phyloP scores from a whole-genome alignment of 2,329 filamentous ascomycete genomes.

The Apiospora hydei region DNA sequence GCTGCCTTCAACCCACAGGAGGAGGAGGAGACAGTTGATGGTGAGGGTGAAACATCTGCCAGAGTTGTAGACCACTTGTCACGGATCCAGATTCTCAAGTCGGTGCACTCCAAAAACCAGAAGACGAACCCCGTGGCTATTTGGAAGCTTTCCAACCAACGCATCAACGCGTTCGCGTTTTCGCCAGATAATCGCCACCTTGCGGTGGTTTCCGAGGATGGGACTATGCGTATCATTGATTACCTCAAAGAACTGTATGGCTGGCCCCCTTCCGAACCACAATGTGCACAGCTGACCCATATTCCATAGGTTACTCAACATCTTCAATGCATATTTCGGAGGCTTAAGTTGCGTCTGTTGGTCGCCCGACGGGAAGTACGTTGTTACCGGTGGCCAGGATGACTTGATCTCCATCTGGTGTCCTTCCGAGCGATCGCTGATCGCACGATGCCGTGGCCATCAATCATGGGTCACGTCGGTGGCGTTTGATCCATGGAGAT shows the following conservation, averaged over 20 bases:
- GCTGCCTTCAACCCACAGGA: slow-evolving; percentile 50
- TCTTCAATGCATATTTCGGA: slow-evolving; percentile 93
- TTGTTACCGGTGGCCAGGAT: slow-evolving; percentile 94
- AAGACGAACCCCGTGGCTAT: slow-evolving; percentile 90
- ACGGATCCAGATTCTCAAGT: slow-evolving; percentile 81
- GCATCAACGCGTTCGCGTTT: slow-evolving; percentile 90
- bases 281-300: not conserved
- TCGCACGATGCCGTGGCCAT: slow-evolving; percentile 93
- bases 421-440: slow-evolving; percentile 79
- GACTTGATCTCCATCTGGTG: slow-evolving; percentile 97
- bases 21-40: slow-evolving; percentile 44
- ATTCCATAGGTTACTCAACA: slow-evolving; percentile 73
- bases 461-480: slow-evolving; percentile 95
- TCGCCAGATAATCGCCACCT: slow-evolving; percentile 88
- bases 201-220: slow-evolving; percentile 91
- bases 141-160: slow-evolving; percentile 92
- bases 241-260: slow-evolving; percentile 85
- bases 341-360: slow-evolving; percentile 93
- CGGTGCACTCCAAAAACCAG: slow-evolving; percentile 91
- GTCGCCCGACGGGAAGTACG: slow-evolving; percentile 96
- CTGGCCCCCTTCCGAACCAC: too few relatives aligned
- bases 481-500: slow-evolving; percentile 96
- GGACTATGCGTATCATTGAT: slow-evolving; percentile 87
- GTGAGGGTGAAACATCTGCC: slow-evolving; percentile 42
- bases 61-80: slow-evolving; percentile 47